Evolutionary conservation across 345 rosid genomes (phyloP), one percentile per base, ranked within the genome.

Genomic region (Isatis tinctoria): DNA sequence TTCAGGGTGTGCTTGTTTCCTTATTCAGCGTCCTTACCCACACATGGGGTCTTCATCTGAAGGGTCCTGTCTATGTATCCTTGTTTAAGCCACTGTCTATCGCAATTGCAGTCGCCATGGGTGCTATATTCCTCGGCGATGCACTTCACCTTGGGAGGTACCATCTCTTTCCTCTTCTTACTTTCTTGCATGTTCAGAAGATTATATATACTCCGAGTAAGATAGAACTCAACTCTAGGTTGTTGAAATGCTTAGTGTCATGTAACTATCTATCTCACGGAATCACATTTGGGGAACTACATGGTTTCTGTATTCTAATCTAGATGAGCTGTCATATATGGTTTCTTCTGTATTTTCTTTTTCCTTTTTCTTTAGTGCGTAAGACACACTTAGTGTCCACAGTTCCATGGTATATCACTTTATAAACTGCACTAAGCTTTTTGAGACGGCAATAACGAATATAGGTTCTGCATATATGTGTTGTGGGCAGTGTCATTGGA

Each of bases 21-120:
- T 20, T 14, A 13, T 13, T 60, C 10, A 14, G 65, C 10, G 12
- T 47, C 12, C 8, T 60, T 20, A 60, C 9, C 10, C 65, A 60
- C 65, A 60, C 65, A 12, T 81, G 83, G 80, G 81, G 76, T 32
- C 17, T 83, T 39, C 80, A 47, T 53, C 4, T 76, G 74, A 79
- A 79, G 27, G 86, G 83, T 12, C 83, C 83, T 0, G 82, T 79
- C 13, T 82, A 77, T 49, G 26, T 79, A 26, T 71, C 81, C 11
- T 76, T 45, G 43, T 82, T 82, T 43, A 82, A 33, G 79, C 83
- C 85, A 8, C 26, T 82, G 45, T 72, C 82, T 33, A 79, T 79
- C 10, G 81, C 62, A 3, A 76, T 70, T 64, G 81, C 85, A 27
- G 85, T 72, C 9, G 40, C 27, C 28, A 76, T 70, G 76, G 69